Evolutionary conservation across 768 basidiomycete genomes (phyloP).

Genomic region (Saitozyma podzolica): DNA sequence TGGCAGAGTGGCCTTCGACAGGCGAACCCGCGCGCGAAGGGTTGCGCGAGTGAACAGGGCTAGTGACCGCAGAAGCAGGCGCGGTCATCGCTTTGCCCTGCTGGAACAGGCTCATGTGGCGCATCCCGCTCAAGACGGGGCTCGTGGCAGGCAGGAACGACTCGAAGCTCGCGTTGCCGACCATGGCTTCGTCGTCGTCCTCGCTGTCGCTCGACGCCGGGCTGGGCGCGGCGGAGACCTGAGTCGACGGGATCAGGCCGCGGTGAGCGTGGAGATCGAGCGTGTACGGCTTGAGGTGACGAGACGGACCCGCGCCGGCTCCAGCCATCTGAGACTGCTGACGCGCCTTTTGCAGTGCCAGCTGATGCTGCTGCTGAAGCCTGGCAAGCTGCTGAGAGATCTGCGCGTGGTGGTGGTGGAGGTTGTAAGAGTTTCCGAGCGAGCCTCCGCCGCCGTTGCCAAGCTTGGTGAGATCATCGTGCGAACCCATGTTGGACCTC

Average conservation of each 20-base stretch:
- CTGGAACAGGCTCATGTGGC: conserved; percentile 47
- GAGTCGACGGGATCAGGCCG: conserved; percentile 29
- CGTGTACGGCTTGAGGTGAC: conserved; percentile 31
- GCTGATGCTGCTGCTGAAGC: conserved; percentile 43
- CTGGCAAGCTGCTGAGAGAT: conserved; percentile 39
- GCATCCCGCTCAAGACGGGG: conserved; percentile 53
- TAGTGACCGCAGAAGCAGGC: conserved; percentile 39
- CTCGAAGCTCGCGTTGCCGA: neutral
- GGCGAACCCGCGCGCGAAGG: conserved; percentile 48
- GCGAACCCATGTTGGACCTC: conserved; percentile 28
- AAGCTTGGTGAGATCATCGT: conserved; percentile 48
- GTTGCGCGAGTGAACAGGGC: conserved; percentile 39
- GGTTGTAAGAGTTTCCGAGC: conserved; percentile 22
- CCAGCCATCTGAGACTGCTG: conserved; percentile 5
- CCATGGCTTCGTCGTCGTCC: conserved; percentile 45
- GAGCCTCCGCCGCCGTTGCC: conserved; percentile 18
- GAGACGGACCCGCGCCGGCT: neutral
- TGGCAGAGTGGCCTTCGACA: conserved; percentile 48
- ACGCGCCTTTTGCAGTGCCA: conserved; percentile 29
- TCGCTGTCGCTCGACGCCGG: conserved; percentile 47
- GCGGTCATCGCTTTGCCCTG: conserved; percentile 47
- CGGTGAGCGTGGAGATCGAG: conserved; percentile 31
- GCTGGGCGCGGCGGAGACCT: conserved; percentile 44
- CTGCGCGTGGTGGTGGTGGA: conserved; percentile 27
- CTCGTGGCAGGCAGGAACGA: conserved; percentile 48